Conservation (phyloP, 306 rosid genomes). For the Lathyrus tuberosus region DNA sequence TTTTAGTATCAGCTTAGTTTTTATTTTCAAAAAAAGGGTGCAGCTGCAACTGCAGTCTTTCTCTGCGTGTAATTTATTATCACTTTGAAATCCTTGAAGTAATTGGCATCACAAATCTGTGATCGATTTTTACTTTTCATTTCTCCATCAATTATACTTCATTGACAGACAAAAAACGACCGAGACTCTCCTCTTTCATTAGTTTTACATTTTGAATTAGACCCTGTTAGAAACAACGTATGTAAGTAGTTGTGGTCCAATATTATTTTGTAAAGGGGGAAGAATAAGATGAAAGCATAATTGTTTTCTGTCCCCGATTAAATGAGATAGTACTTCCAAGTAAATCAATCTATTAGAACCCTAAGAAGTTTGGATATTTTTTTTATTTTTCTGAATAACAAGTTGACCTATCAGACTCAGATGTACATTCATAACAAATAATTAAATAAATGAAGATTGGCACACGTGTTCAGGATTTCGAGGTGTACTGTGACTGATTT, state of each 20-base stretch:
- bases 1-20: slow-evolving; percentile 25
- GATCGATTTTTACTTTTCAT: neutral
- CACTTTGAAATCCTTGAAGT: slow-evolving; percentile 4
- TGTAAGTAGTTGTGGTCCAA: neutral
- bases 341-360: neutral
- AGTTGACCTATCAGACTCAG: neutral
- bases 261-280: neutral
- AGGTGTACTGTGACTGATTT: slow-evolving; percentile 49
- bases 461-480: slow-evolving; percentile 42
- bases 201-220: neutral
- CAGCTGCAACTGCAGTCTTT: neutral
- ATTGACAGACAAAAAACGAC: neutral
- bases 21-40: slow-evolving; percentile 5
- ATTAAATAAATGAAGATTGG: slow-evolving; percentile 41
- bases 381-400: slow-evolving; percentile 13
- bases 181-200: neutral
- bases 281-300: neutral
- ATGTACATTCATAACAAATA: slow-evolving; percentile 25
- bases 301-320: neutral
- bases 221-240: neutral
- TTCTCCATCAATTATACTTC: neutral
- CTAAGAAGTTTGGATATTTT: slow-evolving; percentile 19
- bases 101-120: neutral
- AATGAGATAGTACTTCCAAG: neutral
- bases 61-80: neutral